A percentile compares a stretch with the other conserved stretches of the same genome.
These are phyloP conservation scores for Fusarium transvaalense DNA, from an alignment of 2,329 filamentous ascomycete species.

Conservation along the genomic window DNA sequence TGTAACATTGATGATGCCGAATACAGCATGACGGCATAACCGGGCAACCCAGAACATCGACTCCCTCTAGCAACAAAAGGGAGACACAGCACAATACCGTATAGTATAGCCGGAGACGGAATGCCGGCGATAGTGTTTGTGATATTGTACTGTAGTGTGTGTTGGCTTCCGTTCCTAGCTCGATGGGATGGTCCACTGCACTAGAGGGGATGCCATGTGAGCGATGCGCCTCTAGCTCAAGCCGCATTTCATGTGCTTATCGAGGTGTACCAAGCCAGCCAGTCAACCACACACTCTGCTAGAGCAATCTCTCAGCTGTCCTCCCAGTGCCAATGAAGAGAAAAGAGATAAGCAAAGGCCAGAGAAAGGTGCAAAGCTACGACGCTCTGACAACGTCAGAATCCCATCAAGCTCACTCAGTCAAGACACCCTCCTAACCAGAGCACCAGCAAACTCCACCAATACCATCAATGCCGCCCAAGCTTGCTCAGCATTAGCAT, in stretches of 20 bases:
- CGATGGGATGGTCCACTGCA: slow-evolving; percentile 22
- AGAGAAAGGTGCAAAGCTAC: not conserved
- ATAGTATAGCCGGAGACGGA: slow-evolving; percentile 15
- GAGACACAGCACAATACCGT: slow-evolving; percentile 1
- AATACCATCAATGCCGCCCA: not conserved
- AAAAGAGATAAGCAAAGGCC: slow-evolving; percentile 9
- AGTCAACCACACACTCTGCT: slow-evolving; percentile 19
- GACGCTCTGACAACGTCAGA: slow-evolving; percentile 19
- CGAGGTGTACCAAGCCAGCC: slow-evolving; percentile 22
- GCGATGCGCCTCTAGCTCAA: slow-evolving; percentile 20
- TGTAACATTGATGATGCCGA: not conserved
- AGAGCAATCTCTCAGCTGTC: slow-evolving; percentile 6
- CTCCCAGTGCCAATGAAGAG: slow-evolving; percentile 11
- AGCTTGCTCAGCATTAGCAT: not conserved
- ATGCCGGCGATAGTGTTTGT: slow-evolving; percentile 31
- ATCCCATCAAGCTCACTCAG: slow-evolving; percentile 19
- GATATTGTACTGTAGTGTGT: slow-evolving; percentile 13
- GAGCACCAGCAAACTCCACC: not conserved
- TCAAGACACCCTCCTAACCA: slow-evolving; percentile 7
- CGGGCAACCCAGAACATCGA: not conserved
- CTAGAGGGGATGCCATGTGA: slow-evolving; percentile 43
- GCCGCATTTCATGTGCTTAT: slow-evolving; percentile 35
- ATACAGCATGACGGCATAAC: not conserved
- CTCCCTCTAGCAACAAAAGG: not conserved
- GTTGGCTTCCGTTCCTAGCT: slow-evolving; percentile 32